Base-by-base conservation (phyloP, 148 eudicot genomes). In the Vaccinium myrtillus region DNA sequence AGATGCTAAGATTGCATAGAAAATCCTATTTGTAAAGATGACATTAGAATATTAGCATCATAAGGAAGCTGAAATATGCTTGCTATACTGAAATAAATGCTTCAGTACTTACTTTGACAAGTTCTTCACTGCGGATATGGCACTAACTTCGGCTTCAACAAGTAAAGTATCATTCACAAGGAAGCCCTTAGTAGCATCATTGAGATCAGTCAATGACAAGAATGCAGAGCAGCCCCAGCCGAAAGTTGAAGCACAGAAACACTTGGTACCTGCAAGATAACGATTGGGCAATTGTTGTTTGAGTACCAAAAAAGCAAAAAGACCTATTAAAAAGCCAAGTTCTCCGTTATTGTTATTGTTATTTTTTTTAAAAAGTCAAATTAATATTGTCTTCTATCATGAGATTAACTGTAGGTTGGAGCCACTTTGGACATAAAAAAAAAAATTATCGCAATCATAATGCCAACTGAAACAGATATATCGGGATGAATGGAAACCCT, bases 101-200 rank as follows among this genome's bases (percentile, higher is more conserved):
- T 9, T 61, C 67, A 8, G 11, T 23, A 23, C 16, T 14, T 71
- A 71, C 43, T 30, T 8, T 32, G 56, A 48, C 21, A 51, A 78
- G 7, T 15, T 78, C n/a, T 78, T 54, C 61, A 78, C 43, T 13
- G 16, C 8, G 23, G 36, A 78, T 9, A 25, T 6, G 1, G 59
- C 19, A 50, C 1, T 78, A 53, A 78, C 32, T 46, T 51, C 3
- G 5, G 21, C 36, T 15, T 78, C 46, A 53, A 78, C 19, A 25
- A 51, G 13, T 27, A 78, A 53, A 78, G 61, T 78, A 12, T 78
- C 81, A 27, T 53, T 51, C 21, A 78, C 81, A 53, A 78, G 81
- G 39, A 78, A 23, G n/a, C 81, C 81, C 39, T 78, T 78, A 7
- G n/a, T 0, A 6, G 36, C 19, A 53, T 27, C 61, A 23, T 25